Evolutionary conservation across 2,329 filamentous ascomycete species (phyloP).

Genomic region (Rutstroemia sydowiana): DNA sequence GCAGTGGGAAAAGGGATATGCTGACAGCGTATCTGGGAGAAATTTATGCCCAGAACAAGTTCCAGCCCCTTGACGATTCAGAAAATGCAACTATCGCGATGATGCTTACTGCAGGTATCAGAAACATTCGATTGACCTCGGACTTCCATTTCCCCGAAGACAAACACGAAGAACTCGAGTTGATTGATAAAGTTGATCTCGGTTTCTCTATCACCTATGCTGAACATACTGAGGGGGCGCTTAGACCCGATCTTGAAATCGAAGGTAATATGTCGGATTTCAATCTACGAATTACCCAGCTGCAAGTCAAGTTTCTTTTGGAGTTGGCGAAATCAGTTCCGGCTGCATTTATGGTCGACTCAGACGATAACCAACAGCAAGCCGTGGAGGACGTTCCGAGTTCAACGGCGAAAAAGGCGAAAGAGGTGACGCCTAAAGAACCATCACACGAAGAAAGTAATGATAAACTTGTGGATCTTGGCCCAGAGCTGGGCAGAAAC

Average conservation of each 20-base stretch:
- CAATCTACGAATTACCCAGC: constrained; percentile 82
- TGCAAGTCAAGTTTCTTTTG: constrained; percentile 82
- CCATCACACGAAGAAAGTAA: constrained; percentile 27
- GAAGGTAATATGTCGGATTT: constrained; percentile 89
- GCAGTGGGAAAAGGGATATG: constrained; percentile 66
- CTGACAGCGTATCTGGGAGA: constrained; percentile 92
- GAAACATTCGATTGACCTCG: constrained; percentile 86
- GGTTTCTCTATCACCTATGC: constrained; percentile 88
- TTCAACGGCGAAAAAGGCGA: constrained; percentile 28
- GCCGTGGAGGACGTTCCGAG: constrained; percentile 67
- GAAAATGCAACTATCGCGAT: constrained; percentile 70
- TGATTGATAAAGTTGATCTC: constrained; percentile 95
- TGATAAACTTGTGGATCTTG: constrained; percentile 44
- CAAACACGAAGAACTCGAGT: constrained; percentile 76
- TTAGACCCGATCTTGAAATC: constrained; percentile 85
- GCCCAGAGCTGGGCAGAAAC: constrained; percentile 62
- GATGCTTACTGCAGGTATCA: constrained; percentile 82
- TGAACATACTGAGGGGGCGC: constrained; percentile 69
- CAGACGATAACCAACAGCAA: constrained; percentile 64
- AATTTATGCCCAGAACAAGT: constrained; percentile 93
- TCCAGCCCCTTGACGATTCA: constrained; percentile 74
- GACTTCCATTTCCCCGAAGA: constrained; percentile 73
- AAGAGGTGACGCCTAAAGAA: constrained; percentile 12
- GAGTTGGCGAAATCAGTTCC: constrained; percentile 85
- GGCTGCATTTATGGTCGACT: constrained; percentile 71